Base-by-base conservation (phyloP, 139 green algal genomes). In the Bryopsis sp. region DNA sequence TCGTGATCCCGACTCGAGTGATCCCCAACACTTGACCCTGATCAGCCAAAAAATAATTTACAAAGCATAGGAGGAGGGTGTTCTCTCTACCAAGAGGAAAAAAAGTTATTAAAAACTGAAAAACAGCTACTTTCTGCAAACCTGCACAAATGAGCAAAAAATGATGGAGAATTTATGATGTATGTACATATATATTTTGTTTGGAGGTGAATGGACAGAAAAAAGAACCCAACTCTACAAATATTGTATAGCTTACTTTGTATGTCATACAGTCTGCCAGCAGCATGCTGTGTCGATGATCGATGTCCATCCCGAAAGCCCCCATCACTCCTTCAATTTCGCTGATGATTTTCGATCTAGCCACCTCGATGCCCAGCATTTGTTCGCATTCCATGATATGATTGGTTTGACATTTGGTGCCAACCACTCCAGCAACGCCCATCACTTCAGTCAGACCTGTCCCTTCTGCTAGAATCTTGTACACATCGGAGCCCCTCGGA, bases 261-360 rank as follows among this genome's bases (percentile, higher is more conserved):
- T 94, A 96, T 2, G 91, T 95, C 94, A 99, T 99, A 77, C 92
- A 93, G 82, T 99, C 94, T 0, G 94, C 92, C 46, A 99, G 85
- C 64, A 99, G 82, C 91, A 96, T 97, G 50, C 79, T 95, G 83
- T 99, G 94, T 2, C 94, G 78, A 22, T 81, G 63, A 79, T 99
- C 94, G 64, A 99, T 96, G 68, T 71, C 79, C 90, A 99, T 99
- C 78, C 94, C 92, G 78, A 97, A 89, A 2, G 58, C 63, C 2
- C 68, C 72, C 92, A 99, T 97, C 36, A 86, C 94, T 76, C 90
- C 85, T 33, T 92, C 73, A 75, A 99, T 97, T 81, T 99, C 88
- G 0, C 71, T 76, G 70, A 93, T 95, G 80, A 96, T 93, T 38
- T 70, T 78, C 15, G n/a, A 54, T 2, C 87, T 74, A 29, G 86